These are phyloP conservation scores for Russula olivacea DNA, from an alignment of 768 basidiomycete genomes.

Conservation along the genomic window DNA sequence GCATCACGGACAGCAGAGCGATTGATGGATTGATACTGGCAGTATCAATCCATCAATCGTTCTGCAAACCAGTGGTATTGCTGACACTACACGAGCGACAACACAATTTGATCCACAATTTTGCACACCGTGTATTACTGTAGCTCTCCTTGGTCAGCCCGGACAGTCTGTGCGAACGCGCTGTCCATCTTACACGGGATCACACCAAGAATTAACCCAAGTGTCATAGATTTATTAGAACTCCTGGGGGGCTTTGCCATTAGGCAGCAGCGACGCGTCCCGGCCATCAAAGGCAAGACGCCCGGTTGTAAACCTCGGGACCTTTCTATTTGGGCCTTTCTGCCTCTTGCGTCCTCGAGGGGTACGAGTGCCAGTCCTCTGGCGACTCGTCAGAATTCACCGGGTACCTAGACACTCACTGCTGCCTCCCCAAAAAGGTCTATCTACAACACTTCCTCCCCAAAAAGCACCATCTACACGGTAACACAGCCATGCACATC, in stretches of 20 bases:
- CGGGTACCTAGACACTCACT: slow-evolving; percentile 16
- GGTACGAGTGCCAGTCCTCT: slow-evolving; percentile 20
- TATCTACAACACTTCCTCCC: not conserved
- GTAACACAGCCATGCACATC: not conserved
- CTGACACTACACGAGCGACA: no score
- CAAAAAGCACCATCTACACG: not conserved
- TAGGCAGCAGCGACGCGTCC: not conserved
- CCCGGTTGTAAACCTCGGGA: slow-evolving; percentile 19
- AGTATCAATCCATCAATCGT: no score
- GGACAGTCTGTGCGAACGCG: no score
- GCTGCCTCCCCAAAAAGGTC: not conserved
- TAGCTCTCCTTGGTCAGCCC: no score
- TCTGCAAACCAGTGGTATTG: no score
- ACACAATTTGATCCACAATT: no score
- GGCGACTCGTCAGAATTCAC: slow-evolving; percentile 20
- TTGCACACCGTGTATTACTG: no score
- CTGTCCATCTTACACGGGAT: no score
- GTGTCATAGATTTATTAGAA: not conserved
- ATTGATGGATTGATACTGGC: no score
- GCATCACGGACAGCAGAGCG: no score
- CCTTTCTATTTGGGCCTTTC: slow-evolving; percentile 11
- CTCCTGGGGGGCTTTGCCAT: slow-evolving; percentile 2
- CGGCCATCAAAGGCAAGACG: slow-evolving; percentile 17
- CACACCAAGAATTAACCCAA: no score
- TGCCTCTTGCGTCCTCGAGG: slow-evolving; percentile 16